Percentiles rank a stretch among this genome's conserved stretches.
Conservation (phyloP, 1,284 basidiomycete species). For the Paramarasmius palmivorus region DNA sequence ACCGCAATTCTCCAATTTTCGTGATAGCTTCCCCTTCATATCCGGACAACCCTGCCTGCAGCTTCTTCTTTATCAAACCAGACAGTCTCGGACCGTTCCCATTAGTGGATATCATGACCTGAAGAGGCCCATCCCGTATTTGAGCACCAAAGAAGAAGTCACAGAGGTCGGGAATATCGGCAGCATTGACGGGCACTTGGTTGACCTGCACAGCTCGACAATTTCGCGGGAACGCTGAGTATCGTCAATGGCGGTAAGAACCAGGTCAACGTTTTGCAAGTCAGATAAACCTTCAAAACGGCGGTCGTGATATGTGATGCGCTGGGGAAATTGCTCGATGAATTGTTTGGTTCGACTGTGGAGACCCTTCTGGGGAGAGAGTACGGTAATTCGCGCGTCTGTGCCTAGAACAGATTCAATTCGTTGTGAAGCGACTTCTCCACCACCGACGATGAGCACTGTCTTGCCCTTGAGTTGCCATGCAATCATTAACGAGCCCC, state of each 20-base stretch:
- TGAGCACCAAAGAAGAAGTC: constrained; percentile 99
- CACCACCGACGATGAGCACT: constrained; percentile 90
- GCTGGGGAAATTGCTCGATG: constrained; percentile 48
- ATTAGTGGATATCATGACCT: constrained; percentile 95
- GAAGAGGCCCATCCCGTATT: constrained; percentile 87
- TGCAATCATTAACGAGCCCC: constrained; percentile 81
- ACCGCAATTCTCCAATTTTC: constrained; percentile 75
- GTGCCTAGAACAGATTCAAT: constrained; percentile 70
- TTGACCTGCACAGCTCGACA: constrained; percentile 68
- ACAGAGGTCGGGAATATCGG: constrained; percentile 93
- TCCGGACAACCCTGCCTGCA: constrained; percentile 72
- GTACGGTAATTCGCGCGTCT: constrained; percentile 62
- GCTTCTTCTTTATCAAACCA: constrained; percentile 73
- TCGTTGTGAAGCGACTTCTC: constrained; percentile 80
- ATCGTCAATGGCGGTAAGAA: constrained; percentile 94
- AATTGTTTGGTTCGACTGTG: constrained; percentile 57
- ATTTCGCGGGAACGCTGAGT: constrained; percentile 72
- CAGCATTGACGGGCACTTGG: constrained; percentile 90
- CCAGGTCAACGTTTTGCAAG: constrained; percentile 78
- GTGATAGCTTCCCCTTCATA: constrained; percentile 80
- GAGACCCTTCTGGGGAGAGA: constrained; percentile 62
- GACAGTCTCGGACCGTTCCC: constrained; percentile 94
- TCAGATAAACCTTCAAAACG: constrained; percentile 60
- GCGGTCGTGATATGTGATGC: constrained; percentile 75
- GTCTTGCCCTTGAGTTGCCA: constrained; percentile 83